Evolutionary conservation across 371 early-diverging fungal species (phyloP).

Genomic region (Furculomyces boomerangus): DNA sequence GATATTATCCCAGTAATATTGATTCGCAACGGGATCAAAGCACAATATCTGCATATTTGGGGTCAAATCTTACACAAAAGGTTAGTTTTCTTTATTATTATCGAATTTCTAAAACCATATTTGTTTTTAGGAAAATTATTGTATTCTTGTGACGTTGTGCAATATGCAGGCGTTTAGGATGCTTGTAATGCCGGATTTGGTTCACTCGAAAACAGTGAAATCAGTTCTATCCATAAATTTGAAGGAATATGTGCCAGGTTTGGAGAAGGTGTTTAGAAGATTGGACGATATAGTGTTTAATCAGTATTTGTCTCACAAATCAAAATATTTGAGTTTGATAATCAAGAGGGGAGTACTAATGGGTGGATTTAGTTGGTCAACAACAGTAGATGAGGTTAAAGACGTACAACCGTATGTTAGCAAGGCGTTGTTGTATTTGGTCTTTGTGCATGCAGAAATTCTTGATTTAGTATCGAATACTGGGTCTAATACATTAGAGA

Average conservation of each 20-base stretch:
- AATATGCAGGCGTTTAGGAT: conserved; percentile 53
- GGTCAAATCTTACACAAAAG: too few relatives aligned
- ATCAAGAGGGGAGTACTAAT: conserved; percentile 59
- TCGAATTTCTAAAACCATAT: too few relatives aligned
- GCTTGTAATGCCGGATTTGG: conserved; percentile 49
- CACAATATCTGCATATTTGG: too few relatives aligned
- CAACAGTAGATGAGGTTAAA: conserved; percentile 17
- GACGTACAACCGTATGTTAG: conserved; percentile 74
- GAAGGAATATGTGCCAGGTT: conserved; percentile 41
- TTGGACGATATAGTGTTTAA: conserved; percentile 66
- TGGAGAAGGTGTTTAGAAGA: conserved; percentile 11
- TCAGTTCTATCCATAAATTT: conserved; percentile 38
- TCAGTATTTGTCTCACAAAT: conserved; percentile 62
- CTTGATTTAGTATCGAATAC: conserved; percentile 36
- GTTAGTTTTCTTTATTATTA: too few relatives aligned
- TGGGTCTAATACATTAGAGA: conserved; percentile 10
- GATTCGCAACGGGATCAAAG: too few relatives aligned
- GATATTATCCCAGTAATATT: too few relatives aligned
- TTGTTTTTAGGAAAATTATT: conserved; percentile 15
- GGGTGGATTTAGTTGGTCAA: conserved; percentile 74
- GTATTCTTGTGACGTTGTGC: conserved; percentile 51
- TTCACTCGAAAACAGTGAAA: conserved; percentile 36
- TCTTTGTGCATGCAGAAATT: conserved; percentile 81
- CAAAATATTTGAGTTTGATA: conserved; percentile 39
- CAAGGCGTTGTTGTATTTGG: conserved; percentile 65